Evolutionary conservation across 257 asterid genomes (phyloP).

Genomic region (Solanum etuberosum): DNA sequence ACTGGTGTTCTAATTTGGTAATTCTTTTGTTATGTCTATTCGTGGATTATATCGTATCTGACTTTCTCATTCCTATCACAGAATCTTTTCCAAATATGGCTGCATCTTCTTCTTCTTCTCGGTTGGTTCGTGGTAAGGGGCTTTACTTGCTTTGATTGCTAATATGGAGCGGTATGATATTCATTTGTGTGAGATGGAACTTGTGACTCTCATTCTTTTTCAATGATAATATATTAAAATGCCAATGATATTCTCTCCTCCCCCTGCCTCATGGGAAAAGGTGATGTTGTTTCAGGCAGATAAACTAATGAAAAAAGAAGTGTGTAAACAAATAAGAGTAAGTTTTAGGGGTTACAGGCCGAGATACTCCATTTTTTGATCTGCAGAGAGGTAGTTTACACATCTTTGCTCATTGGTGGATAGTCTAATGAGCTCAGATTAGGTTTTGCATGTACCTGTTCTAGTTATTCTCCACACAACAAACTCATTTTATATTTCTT

Average conservation of each 20-base stretch:
- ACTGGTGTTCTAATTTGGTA: neutral
- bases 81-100: neutral
- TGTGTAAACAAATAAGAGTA: neutral
- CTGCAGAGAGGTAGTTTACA: neutral
- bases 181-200: neutral
- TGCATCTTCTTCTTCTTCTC: slow-evolving; percentile 5
- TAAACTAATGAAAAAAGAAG: neutral
- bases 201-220: neutral
- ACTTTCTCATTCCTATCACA: neutral
- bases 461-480: neutral
- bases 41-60: neutral
- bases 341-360: neutral
- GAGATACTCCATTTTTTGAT: neutral
- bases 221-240: neutral
- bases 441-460: neutral
- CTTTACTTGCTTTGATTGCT: neutral
- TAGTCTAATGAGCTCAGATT: neutral
- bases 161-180: neutral
- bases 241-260: neutral
- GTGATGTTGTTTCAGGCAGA: neutral
- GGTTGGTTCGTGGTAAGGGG: neutral
- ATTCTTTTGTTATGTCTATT: neutral
- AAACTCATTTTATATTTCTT: neutral
- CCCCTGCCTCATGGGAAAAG: neutral
- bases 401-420: neutral